These are phyloP conservation scores for Saccharomycopsis sp. DNA, from an alignment of 805 yeast genomes.

Conservation along the genomic window DNA sequence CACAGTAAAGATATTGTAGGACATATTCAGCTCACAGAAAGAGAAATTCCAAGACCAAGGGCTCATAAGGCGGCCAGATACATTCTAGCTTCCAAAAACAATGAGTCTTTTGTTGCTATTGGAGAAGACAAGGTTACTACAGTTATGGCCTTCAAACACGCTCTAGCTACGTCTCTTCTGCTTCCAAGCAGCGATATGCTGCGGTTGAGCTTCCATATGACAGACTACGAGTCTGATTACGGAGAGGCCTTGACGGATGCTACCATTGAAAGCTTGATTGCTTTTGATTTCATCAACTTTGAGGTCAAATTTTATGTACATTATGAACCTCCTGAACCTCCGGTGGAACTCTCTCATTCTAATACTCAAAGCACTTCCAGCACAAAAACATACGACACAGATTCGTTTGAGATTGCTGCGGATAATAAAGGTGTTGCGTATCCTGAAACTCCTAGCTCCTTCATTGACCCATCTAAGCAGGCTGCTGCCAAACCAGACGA, in stretches of 20 bases:
- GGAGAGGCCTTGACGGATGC: constrained; percentile 53
- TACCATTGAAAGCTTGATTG: constrained; percentile 33
- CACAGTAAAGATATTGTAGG: constrained; percentile 9
- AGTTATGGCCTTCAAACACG: constrained; percentile 34
- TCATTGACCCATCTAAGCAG: constrained; percentile 32
- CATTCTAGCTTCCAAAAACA: constrained; percentile 62
- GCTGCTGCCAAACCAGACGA: constrained; percentile 28
- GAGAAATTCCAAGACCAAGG: constrained; percentile 17
- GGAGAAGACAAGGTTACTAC: constrained; percentile 30
- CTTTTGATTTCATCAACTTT: constrained; percentile 29
- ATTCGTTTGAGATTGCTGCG: constrained; percentile 39
- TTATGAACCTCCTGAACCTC: constrained; percentile 27
- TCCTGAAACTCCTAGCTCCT: constrained; percentile 57
- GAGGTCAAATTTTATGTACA: constrained; percentile 32
- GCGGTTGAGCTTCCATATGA: constrained; percentile 43
- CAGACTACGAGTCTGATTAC: constrained; percentile 57
- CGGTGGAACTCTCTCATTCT: constrained; percentile 21
- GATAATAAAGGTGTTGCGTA: constrained; percentile 1
- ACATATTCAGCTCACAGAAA: constrained; percentile 19
- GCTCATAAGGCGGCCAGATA: constrained; percentile 25
- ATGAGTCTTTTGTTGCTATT: constrained; percentile 45
- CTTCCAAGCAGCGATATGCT: constrained; percentile 25
- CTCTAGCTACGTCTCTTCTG: constrained; percentile 34
- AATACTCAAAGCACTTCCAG: constrained; percentile 30
- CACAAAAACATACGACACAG: constrained; percentile 48